Base-by-base conservation (phyloP, 2,329 filamentous ascomycete species). In the Arthrobotrys pseudoclavata region DNA sequence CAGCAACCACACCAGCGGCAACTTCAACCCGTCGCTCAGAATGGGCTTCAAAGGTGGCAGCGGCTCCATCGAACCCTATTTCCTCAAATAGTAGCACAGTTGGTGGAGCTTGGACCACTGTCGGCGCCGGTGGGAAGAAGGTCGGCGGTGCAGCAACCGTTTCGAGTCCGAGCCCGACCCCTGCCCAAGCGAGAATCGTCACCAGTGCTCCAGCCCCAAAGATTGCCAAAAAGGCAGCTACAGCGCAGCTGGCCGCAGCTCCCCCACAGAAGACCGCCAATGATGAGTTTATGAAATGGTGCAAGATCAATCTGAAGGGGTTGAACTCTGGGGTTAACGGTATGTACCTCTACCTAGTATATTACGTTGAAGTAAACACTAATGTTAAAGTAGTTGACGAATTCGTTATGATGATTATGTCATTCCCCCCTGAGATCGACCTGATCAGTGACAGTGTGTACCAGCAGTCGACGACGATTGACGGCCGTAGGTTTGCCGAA, bases 281-380 rank as follows among this genome's bases (percentile, higher is more conserved):
- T 83, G 94, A 97, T 47, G 96, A 98, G 84, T 96, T 99, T 84
- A 91, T 90, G 82, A 97, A 96, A 84, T 99, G 96, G 96, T 90
- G 94, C 18, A 90, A 92, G 81, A 88, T 89, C 69, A 91, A 96
- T 83, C 86, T 99, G 69, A 91, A 92, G 74, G 94, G 94, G 57
- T 83, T 92, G 69, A 90, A 90, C 82, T 87, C 87, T 83, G 86
- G 86, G 79, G 92, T 91, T 80, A 89, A 90, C 85, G 88, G 90
- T 91, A 86, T 83, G 86, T 84, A 60, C 13, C 45, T 34, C 13
- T n/a, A 13, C 29, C n/a, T 2, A 31, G 26, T 2, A 69, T 40
- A n/a, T 18, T 31, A 4, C 13, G 20, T 42, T 20, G 29, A 48
- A 3, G 6, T 13, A 29, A 13, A 55, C 13, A 20, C 45, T 53